phyloP scores from a whole-genome alignment of 2,329 filamentous ascomycete species.

The Dactylonectria estremocensis region DNA sequence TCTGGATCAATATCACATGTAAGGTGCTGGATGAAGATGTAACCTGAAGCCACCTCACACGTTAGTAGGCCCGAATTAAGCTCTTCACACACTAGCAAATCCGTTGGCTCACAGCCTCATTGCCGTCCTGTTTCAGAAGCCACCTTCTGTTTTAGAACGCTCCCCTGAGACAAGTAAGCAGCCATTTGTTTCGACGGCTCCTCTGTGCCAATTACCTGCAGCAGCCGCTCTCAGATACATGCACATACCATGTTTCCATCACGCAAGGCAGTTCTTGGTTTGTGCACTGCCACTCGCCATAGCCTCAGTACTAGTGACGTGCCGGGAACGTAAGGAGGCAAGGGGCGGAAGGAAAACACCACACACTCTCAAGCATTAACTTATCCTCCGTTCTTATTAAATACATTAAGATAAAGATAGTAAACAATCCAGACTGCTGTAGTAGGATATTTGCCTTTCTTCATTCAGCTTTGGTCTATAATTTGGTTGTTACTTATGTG shows the following conservation, averaged over 20 bases:
- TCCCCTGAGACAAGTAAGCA: slow-evolving; percentile 9
- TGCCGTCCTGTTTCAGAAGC: not conserved
- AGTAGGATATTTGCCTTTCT: no score
- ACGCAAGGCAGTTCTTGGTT: not conserved
- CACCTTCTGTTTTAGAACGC: slow-evolving; percentile 13
- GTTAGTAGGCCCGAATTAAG: not conserved
- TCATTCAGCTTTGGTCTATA: no score
- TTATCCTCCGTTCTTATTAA: no score
- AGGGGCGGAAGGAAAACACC: no score
- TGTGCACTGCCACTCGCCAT: not conserved
- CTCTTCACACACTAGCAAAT: not conserved
- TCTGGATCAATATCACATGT: not conserved
- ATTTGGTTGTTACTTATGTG: no score
- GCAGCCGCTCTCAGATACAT: not conserved
- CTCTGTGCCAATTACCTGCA: slow-evolving; percentile 1
- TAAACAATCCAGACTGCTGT: no score
- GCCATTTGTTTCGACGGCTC: slow-evolving; percentile 2
- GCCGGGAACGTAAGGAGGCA: not conserved
- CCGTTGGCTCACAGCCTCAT: not conserved
- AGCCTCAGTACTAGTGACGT: not conserved
- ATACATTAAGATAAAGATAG: no score
- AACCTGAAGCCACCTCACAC: not conserved
- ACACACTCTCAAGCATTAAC: no score
- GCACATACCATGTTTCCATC: not conserved
- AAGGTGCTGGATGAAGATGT: not conserved